phyloP scores from a whole-genome alignment of 164 flowering plant genomes.

The Liquidambar formosana region DNA sequence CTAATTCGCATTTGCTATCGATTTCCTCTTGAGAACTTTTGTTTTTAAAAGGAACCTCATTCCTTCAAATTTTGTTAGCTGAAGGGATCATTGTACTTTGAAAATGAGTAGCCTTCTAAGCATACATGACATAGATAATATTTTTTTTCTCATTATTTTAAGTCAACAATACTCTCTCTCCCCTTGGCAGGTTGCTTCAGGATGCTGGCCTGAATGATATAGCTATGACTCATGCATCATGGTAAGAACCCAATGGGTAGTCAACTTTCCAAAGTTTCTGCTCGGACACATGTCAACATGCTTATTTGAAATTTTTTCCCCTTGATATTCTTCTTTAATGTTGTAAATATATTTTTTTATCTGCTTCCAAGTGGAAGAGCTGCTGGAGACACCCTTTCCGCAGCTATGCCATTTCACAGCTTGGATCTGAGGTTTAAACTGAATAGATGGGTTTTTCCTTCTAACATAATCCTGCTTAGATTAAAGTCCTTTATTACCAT shows the following conservation, averaged over 20 bases:
- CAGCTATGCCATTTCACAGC: not conserved
- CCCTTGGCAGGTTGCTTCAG: constrained; percentile 69
- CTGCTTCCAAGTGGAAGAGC: not conserved
- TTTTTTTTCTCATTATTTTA: not conserved
- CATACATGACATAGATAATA: no score
- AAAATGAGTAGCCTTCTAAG: no score
- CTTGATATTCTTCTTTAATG: no score
- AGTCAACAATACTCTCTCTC: not conserved
- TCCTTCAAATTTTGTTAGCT: no score
- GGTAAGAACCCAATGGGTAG: constrained; percentile 44
- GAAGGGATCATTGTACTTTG: no score
- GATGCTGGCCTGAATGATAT: constrained; percentile 84
- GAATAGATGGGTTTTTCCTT: not conserved
- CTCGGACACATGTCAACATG: not conserved
- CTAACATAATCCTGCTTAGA: not conserved
- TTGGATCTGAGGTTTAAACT: not conserved
- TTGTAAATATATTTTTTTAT: not conserved
- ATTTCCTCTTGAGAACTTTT: no score
- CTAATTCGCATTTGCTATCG: no score
- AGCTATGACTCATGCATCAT: constrained; percentile 56
- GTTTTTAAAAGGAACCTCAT: no score
- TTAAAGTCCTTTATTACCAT: not conserved
- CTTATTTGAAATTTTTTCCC: not conserved
- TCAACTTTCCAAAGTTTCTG: not conserved
- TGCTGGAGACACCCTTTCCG: not conserved